Conservation (phyloP, 352 stramenopile genomes). For the Phytophthora pinifolia region DNA sequence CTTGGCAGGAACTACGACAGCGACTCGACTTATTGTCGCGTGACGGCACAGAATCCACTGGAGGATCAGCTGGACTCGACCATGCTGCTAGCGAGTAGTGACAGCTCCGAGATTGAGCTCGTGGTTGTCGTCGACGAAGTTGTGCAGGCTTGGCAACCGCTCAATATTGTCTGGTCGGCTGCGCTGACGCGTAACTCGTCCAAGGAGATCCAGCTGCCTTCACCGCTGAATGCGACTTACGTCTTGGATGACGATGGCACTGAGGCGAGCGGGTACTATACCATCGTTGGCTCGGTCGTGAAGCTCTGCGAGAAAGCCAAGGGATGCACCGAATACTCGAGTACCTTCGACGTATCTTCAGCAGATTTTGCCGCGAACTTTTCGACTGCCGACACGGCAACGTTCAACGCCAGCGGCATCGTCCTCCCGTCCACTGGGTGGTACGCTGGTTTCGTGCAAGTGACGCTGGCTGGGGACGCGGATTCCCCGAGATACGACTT, state of each 20-base stretch:
- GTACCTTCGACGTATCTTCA: constrained; percentile 25
- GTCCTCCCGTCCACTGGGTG: constrained; percentile 33
- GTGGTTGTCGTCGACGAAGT: constrained; percentile 30
- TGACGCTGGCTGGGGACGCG: constrained; percentile 38
- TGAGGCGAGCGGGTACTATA: constrained; percentile 37
- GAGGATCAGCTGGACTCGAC: constrained; percentile 24
- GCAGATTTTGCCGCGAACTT: constrained; percentile 38
- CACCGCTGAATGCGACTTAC: constrained; percentile 33
- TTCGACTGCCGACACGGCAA: constrained; percentile 20
- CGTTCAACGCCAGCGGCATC: constrained; percentile 37
- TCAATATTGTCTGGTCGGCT: constrained; percentile 40
- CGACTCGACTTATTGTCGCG: constrained; percentile 49
- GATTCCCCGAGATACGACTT: constrained; percentile 48
- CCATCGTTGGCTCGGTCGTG: constrained; percentile 46
- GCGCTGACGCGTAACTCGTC: constrained; percentile 34
- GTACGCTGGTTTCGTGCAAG: constrained; percentile 44
- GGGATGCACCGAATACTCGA: constrained; percentile 50
- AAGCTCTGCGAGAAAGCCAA: constrained; percentile 41
- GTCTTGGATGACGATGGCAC: constrained; percentile 13
- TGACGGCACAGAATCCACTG: constrained; percentile 38
- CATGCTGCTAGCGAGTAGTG: constrained; percentile 31
- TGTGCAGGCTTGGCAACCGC: constrained; percentile 18
- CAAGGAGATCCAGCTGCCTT: constrained; percentile 47
- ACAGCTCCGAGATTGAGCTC: constrained; percentile 53
- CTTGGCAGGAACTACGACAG: constrained; percentile 34